Evolutionary conservation across 208 protist species (phyloP), one percentile per base, ranked within the genome.

Genomic region (Acanthamoeba healyi): DNA sequence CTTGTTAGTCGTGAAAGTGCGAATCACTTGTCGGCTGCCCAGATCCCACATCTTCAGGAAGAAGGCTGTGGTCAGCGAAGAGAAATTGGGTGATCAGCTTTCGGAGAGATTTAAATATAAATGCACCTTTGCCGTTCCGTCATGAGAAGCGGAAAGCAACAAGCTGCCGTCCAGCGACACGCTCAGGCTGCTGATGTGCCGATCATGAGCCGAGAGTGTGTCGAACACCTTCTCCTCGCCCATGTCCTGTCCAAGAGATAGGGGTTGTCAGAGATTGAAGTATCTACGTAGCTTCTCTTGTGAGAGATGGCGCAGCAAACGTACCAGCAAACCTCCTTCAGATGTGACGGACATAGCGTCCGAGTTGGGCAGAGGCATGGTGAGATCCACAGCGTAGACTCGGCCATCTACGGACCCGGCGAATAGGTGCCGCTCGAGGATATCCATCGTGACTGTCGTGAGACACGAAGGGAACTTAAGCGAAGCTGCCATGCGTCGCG

Each of bases 31-130:
- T 40, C 63, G 38, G n/a, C 88, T 93, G 65, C n/a, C 29, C 42
- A 93, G 42, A 81, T 93, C 88, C 88, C 88, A 93, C 38, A 93
- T 58, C 74, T 84, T n/a, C n/a, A n/a, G n/a, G n/a, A n/a, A n/a
- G n/a, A n/a, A n/a, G n/a, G n/a, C n/a, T n/a, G n/a, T n/a, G n/a
- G n/a, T n/a, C n/a, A n/a, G n/a, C n/a, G n/a, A n/a, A n/a, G n/a
- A n/a, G n/a, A n/a, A n/a, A n/a, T n/a, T n/a, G n/a, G n/a, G n/a
- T n/a, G n/a, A n/a, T n/a, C n/a, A 34, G 26, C 58, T 67, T 17
- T 32, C 9, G 29, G 3, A 17, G 19, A 67, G 67, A 14, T 36
- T 3, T 34, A 77, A 42, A n/a, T n/a, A n/a, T n/a, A n/a, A n/a
- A n/a, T n/a, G 15, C 26, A 84, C 74, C 63, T 63, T 93, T 6